Conservation (phyloP, 148 eudicot species). For the Silene conica region DNA sequence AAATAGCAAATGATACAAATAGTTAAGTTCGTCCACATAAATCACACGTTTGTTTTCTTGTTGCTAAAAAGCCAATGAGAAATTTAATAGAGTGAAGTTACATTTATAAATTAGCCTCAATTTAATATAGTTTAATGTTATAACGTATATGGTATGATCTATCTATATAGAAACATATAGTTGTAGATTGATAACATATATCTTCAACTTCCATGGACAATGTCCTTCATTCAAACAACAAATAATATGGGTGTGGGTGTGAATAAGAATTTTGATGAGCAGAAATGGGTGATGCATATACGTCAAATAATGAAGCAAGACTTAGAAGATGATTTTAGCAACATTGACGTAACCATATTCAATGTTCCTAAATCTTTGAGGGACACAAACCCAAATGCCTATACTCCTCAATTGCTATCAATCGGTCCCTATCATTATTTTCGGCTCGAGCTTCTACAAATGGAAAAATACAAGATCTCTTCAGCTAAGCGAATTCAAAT, state of each 20-base stretch:
- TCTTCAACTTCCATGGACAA: slow-evolving; percentile 8
- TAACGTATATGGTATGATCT: background rate
- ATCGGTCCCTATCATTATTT: slow-evolving; percentile 44
- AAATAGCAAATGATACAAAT: too few relatives aligned
- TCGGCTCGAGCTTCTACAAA: slow-evolving; percentile 27
- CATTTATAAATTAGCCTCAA: slow-evolving; percentile 3
- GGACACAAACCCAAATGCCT: slow-evolving; percentile 34
- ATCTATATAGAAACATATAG: background rate
- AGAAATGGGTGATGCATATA: slow-evolving; percentile 43
- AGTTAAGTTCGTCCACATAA: background rate
- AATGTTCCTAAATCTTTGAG: slow-evolving; percentile 40
- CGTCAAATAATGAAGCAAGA: slow-evolving; percentile 36
- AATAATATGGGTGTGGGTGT: background rate
- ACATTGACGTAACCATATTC: slow-evolving; percentile 42
- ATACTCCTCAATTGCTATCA: slow-evolving; percentile 41
- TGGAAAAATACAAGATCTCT: slow-evolving; percentile 41
- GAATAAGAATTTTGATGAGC: slow-evolving; percentile 20
- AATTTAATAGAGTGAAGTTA: background rate
- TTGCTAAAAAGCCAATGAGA: background rate
- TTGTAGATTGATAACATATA: background rate
- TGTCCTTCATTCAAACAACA: slow-evolving; percentile 13
- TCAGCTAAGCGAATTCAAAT: slow-evolving; percentile 24
- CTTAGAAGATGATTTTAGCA: slow-evolving; percentile 28
- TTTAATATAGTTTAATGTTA: background rate
- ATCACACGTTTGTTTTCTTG: background rate